phyloP scores from a whole-genome alignment of 148 eudicot species.

The Chenopodium berlandieri region DNA sequence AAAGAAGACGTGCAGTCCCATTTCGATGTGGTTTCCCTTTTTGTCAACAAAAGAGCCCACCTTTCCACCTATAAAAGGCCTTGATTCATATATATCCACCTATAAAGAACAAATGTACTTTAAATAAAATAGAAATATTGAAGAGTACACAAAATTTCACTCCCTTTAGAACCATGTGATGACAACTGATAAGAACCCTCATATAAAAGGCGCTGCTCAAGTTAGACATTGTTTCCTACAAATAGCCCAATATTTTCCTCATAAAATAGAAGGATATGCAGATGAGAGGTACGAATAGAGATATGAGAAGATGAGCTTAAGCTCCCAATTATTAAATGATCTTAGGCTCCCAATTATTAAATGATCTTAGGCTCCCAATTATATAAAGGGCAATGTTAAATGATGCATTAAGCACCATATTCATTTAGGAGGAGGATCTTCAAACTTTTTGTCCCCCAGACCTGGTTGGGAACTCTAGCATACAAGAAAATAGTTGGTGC shows the following conservation, averaged over 20 bases:
- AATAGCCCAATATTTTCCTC: not conserved
- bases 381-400: not conserved
- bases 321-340: not conserved
- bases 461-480: not conserved
- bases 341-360: not conserved
- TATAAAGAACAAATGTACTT: slow-evolving; percentile 22
- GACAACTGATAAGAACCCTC: not conserved
- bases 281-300: not conserved
- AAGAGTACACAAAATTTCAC: not conserved
- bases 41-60: slow-evolving; percentile 95
- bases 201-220: not conserved
- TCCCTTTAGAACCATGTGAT: not conserved
- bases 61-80: slow-evolving; percentile 96
- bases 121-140: not conserved
- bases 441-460: not conserved
- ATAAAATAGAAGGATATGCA: not conserved
- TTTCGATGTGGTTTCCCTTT: slow-evolving; percentile 92
- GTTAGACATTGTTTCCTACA: slow-evolving; percentile 2
- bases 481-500: slow-evolving; percentile 1
- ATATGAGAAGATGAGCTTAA: not conserved
- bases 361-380: not conserved
- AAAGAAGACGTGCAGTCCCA: slow-evolving; percentile 98
- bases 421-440: not conserved
- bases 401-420: not conserved
- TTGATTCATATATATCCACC: slow-evolving; percentile 98